Percentiles rank a stretch among this genome's conserved stretches.
phyloP scores from a whole-genome alignment of 106 monocot genomes.

The Phalaenopsis equestris region DNA sequence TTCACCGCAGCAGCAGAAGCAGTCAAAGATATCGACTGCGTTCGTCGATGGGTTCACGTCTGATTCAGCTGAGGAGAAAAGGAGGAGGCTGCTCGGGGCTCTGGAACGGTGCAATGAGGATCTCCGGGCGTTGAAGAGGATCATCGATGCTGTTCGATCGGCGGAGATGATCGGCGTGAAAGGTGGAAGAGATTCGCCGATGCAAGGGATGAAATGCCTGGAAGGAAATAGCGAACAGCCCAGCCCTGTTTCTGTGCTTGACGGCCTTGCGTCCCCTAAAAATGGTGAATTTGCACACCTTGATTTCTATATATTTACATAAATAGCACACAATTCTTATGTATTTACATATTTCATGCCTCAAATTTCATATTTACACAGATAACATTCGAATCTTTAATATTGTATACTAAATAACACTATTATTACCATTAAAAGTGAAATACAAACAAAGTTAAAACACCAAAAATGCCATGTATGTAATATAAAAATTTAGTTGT shows the following conservation, averaged over 20 bases:
- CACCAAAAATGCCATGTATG: no score
- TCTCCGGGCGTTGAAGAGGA: neutral
- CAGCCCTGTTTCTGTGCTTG: constrained; percentile 9
- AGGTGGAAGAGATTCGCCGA: neutral
- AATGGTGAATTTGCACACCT: neutral
- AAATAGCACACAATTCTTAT: neutral
- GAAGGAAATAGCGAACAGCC: neutral
- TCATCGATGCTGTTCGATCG: constrained; percentile 9
- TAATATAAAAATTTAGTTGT: no score
- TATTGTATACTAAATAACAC: no score
- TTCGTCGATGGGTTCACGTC: no score
- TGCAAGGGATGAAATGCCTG: neutral
- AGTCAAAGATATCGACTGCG: no score
- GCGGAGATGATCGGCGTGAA: neutral
- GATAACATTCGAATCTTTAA: no score
- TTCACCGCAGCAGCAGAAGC: neutral
- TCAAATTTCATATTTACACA: no score
- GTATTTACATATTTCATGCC: no score
- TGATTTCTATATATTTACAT: neutral
- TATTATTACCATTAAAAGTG: no score
- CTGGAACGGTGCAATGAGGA: constrained; percentile 10
- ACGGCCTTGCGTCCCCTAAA: neutral
- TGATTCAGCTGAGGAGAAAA: constrained; percentile 8
- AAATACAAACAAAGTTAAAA: no score
- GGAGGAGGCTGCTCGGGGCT: neutral